These are phyloP conservation scores for Saccharum hybrid DNA, from an alignment of 202 grass and related monocot genomes.

Conservation along the genomic window DNA sequence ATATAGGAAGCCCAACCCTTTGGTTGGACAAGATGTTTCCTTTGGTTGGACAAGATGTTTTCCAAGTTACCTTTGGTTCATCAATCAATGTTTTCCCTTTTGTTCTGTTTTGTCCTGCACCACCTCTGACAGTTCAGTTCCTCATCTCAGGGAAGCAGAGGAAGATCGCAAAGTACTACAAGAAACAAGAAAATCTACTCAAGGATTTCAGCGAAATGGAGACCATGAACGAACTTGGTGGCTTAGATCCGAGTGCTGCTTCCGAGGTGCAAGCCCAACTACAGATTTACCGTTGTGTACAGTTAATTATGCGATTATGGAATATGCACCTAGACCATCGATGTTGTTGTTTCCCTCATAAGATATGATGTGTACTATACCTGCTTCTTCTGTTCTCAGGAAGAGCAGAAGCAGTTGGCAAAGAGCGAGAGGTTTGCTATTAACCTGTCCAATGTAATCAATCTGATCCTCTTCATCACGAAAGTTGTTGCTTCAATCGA, in stretches of 20 bases:
- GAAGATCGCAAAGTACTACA: conserved; percentile 91
- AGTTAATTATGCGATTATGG: not conserved
- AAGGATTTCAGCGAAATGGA: conserved; percentile 93
- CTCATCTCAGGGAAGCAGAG: conserved; percentile 67
- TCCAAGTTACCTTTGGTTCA: not conserved
- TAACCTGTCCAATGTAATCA: conserved; percentile 65
- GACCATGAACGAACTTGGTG: conserved; percentile 69
- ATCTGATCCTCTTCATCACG: conserved; percentile 66
- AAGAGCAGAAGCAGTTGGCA: conserved; percentile 62
- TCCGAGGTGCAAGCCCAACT: conserved; percentile 54
- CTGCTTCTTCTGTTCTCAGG: conserved; percentile 39
- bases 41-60: too few relatives aligned
- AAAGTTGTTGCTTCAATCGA: conserved; percentile 70
- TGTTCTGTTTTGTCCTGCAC: not conserved
- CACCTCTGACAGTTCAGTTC: not conserved
- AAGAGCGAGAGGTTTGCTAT: conserved; percentile 69
- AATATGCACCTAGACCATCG: not conserved
- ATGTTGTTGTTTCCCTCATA: too few relatives aligned
- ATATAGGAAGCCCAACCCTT: not conserved
- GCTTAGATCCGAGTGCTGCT: conserved; percentile 49
- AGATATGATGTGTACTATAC: not conserved
- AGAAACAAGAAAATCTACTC: conserved; percentile 78
- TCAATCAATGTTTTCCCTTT: not conserved
- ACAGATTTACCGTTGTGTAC: not conserved
- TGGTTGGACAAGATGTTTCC: not conserved